Percentiles rank a stretch among this genome's conserved stretches.
phyloP scores from a whole-genome alignment of 805 yeast genomes.

The Wickerhamomyces silvicola region DNA sequence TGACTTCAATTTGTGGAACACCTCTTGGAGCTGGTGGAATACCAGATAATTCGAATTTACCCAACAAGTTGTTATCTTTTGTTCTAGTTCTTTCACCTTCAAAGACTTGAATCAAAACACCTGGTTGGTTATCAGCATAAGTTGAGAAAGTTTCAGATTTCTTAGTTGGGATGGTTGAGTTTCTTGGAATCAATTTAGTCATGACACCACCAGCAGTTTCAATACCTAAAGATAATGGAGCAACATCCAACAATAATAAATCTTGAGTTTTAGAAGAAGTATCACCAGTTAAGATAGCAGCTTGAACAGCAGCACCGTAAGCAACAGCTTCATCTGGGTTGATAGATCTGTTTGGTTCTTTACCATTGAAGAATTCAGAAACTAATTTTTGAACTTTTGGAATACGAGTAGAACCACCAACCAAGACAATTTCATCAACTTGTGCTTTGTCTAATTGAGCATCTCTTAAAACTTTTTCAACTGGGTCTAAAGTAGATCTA shows the following conservation, averaged over 20 bases:
- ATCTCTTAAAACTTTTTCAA: conserved; percentile 91
- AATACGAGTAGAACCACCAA: conserved; percentile 98
- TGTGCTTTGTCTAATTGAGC: conserved; percentile 76
- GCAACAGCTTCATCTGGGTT: conserved; percentile 99
- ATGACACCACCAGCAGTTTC: conserved; percentile 99
- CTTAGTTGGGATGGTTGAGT: conserved; percentile 98
- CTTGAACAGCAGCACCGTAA: conserved; percentile 99
- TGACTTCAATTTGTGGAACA: conserved; percentile 98
- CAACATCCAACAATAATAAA: conserved; percentile 91
- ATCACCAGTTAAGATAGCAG: conserved; percentile 95
- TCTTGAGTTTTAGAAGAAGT: conserved; percentile 91
- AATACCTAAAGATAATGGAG: conserved; percentile 98
- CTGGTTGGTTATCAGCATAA: conserved; percentile 97
- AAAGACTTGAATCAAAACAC: conserved; percentile 97
- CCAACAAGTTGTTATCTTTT: conserved; percentile 93
- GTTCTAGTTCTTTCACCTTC: conserved; percentile 99
- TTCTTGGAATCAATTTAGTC: conserved; percentile 98
- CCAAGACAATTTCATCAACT: conserved; percentile 92
- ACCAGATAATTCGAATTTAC: conserved; percentile 97
- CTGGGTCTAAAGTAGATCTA: conserved; percentile 92
- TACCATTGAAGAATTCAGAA: conserved; percentile 93
- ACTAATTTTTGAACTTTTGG: conserved; percentile 95
- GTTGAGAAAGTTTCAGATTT: conserved; percentile 99
- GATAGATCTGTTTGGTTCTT: conserved; percentile 92
- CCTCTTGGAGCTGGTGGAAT: conserved; percentile 99